Conservation (phyloP, 2,329 filamentous ascomycete species). For the Ambrosiella xylebori region DNA sequence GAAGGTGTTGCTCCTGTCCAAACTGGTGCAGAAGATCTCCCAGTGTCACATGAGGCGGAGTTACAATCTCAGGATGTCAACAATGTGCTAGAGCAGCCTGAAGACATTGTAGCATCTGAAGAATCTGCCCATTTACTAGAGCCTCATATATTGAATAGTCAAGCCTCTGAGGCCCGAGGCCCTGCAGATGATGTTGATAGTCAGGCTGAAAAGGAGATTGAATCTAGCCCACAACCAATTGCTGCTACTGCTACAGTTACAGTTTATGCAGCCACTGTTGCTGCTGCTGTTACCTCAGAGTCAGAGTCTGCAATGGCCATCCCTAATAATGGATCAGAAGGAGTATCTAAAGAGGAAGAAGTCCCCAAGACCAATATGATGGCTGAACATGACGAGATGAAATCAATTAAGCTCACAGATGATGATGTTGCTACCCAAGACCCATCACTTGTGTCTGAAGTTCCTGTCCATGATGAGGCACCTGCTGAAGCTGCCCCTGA, state of each 20-base stretch:
- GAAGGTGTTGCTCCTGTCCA: neutral
- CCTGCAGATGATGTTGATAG: neutral
- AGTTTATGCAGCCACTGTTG: neutral
- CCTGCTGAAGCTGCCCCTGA: neutral
- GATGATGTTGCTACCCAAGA: neutral
- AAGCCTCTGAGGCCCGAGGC: no score
- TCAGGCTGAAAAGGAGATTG: neutral
- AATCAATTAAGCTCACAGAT: neutral
- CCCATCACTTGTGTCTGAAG: neutral
- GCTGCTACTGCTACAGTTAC: neutral
- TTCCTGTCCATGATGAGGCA: neutral
- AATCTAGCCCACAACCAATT: neutral
- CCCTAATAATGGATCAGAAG: no score
- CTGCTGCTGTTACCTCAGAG: neutral
- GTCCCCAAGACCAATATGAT: neutral
- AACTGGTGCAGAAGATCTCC: no score
- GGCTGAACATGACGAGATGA: neutral
- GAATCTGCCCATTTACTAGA: no score
- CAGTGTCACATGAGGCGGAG: no score
- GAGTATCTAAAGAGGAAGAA: no score
- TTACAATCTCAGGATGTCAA: no score
- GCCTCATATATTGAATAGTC: no score
- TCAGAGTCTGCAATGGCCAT: neutral
- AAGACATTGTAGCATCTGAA: no score
- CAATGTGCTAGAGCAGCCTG: no score